Conservation (phyloP, 768 basidiomycete genomes). For the Lyophyllum semitale region DNA sequence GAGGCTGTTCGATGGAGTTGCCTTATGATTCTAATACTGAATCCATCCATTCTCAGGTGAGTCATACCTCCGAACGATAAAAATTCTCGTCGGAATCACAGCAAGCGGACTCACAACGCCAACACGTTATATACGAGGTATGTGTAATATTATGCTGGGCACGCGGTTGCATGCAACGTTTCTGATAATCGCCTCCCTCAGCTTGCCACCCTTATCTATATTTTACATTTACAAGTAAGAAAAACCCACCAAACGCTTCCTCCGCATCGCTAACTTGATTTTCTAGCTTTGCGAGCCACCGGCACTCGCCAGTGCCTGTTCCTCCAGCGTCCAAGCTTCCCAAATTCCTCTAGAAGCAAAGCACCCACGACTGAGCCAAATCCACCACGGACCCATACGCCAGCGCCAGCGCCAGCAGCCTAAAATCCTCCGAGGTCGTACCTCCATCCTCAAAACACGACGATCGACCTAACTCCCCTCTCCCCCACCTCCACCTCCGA, state of each 20-base stretch:
- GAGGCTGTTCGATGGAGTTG: neutral
- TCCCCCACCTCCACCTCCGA: neutral
- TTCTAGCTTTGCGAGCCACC: neutral
- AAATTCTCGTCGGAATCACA: neutral
- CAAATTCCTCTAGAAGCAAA: conserved; percentile 1
- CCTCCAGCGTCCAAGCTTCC: neutral
- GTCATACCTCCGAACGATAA: neutral
- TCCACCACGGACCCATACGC: neutral
- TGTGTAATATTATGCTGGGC: neutral
- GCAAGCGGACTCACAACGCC: neutral
- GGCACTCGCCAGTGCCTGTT: neutral
- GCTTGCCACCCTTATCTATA: neutral
- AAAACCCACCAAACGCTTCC: neutral
- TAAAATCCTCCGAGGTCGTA: neutral
- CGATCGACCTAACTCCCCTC: neutral
- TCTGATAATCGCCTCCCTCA: neutral
- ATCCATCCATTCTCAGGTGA: neutral
- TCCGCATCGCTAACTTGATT: neutral
- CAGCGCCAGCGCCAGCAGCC: neutral
- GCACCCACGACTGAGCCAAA: neutral
- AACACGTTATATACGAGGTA: neutral
- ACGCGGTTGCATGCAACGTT: neutral
- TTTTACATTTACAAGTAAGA: neutral
- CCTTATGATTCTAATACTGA: too few species aligned
- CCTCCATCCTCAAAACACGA: neutral